Base-by-base conservation (phyloP, 768 basidiomycete genomes). In the Mrakia blollopis region DNA sequence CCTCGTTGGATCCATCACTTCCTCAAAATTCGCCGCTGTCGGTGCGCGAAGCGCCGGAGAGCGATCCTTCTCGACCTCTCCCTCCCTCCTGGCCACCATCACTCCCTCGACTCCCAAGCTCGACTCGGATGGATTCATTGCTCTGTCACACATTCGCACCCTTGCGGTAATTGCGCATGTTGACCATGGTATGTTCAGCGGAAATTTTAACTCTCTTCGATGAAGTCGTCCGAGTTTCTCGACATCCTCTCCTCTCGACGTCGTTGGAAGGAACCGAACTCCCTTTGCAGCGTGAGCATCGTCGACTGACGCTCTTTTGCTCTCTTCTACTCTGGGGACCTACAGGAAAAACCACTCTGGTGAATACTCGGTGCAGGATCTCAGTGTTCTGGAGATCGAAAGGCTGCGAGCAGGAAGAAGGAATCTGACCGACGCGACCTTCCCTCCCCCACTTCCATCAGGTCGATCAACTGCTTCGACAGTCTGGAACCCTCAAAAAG, bases 401-500 rank as follows among this genome's bases (percentile, higher is more conserved):
- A 2, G 18, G 21, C 14, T 50, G 16, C 32, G 70, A 44, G 11
- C 4, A 47, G 60, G 14, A 18, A 1, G 39, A 35, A 2, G 18
- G 37, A 68, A 68, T 3, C 37, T 37, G 72, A 74, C 35, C 25
- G 39, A 21, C 23, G 32, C 65, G 37, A 25, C 3, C 65, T 68
- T 39, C 14, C 63, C 5, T 39, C 25, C 25, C 21, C 37, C 65
- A 10, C 41, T 63, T 32, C n/a, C 61, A 60, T 25, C 65, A 68
- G 65, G 65, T 78, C 39, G 77, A 78, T 62, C 77, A 78, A 61
- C 73, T 78, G 14, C 77, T 78, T 30, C 73, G 77, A 39, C 77
- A 78, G 65, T 74, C 73, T 9, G 77, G 77, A 30, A 78, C 77
- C 23, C 67, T 78, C 60, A 73, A 74, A 37, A 74, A 75, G 72